Percentiles rank a stretch among this genome's conserved stretches.
Conservation (phyloP, 2,329 filamentous ascomycete genomes). For the Fusarium sp. region DNA sequence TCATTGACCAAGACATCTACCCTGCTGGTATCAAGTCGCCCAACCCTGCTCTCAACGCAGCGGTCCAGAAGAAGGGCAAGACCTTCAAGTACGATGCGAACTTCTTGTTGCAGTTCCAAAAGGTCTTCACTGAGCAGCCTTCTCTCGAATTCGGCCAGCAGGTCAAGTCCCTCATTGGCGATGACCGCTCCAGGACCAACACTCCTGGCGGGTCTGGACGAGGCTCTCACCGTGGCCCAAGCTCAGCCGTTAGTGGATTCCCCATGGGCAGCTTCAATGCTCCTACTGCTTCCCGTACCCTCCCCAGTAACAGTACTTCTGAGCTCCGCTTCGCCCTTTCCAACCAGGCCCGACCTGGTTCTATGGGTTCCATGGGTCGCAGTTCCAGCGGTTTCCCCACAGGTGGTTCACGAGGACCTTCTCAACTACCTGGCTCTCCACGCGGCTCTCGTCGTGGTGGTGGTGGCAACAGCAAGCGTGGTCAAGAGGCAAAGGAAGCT, state of each 20-base stretch:
- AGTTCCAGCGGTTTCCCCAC: conserved; percentile 70
- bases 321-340: conserved; percentile 79
- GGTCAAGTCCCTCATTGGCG: conserved; percentile 88
- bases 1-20: conserved; percentile 84
- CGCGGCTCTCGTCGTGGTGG: conserved; percentile 67
- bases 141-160: conserved; percentile 93
- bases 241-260: conserved; percentile 53
- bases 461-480: conserved; percentile 67
- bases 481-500: conserved; percentile 70
- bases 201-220: conserved; percentile 37
- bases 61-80: conserved; percentile 81
- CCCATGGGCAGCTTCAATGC: conserved; percentile 79
- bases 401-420: conserved; percentile 65
- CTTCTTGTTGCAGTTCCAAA: conserved; percentile 96
- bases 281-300: conserved; percentile 62
- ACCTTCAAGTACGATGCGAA: conserved; percentile 95
- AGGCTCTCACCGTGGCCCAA: conserved; percentile 23
- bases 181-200: conserved; percentile 65
- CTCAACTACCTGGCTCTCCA: conserved; percentile 60
- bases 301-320: conserved; percentile 83
- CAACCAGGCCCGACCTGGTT: conserved; percentile 51
- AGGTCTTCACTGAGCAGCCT: conserved; percentile 96
- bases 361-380: conserved; percentile 60
- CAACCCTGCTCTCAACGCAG: conserved; percentile 89
- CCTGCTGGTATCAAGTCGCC: conserved; percentile 87